Evolutionary conservation across 495 filamentous ascomycete genomes (phyloP), one percentile per base, ranked within the genome.

Genomic region (Penicillium canariense): DNA sequence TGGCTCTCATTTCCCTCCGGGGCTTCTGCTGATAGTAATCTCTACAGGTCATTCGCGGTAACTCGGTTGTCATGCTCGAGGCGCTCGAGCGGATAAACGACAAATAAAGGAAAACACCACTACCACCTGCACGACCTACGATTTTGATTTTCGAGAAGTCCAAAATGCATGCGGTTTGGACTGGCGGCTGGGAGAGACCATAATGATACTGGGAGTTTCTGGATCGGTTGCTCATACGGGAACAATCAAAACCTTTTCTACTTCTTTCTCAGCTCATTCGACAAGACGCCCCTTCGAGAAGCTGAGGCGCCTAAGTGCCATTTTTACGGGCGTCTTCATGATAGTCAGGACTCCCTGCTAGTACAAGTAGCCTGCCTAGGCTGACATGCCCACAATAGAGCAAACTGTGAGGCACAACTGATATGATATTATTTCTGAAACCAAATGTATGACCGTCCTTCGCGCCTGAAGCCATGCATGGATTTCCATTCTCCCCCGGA

Each of bases 31-130:
- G 12, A 48, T 49, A 55, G 34, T 51, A 51, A 43, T 5, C 20
- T 4, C 7, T 9, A 5, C 27, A 82, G 81, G 80, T 86, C 50
- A 96, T 97, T 62, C 87, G 92, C 55, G 92, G 92, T 50, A 97
- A 97, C 74, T 96, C 91, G 5, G 90, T 97, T 8, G 90, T 96
- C 39, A 96, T 96, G 90, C 80, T 97, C 23, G 92, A 97, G 80
- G 83, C 83, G 40, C 67, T 85, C 38, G 83, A 85, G 52, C 80
- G 82, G 55, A 85, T 85, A 66, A 77, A 68, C 67, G 77, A 79
- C 38, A 75, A 72, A 72, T 77, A 68, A 67, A 55, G n/a, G 34
- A n/a, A n/a, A n/a, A 58, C 34, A 52, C 25, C 32, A 55, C 27
- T 30, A 15, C 28, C 3, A 47, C 44, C 25, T 35, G 38, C 53